phyloP scores from a whole-genome alignment of 495 filamentous ascomycete species.

The Mytilinidion resinicola region DNA sequence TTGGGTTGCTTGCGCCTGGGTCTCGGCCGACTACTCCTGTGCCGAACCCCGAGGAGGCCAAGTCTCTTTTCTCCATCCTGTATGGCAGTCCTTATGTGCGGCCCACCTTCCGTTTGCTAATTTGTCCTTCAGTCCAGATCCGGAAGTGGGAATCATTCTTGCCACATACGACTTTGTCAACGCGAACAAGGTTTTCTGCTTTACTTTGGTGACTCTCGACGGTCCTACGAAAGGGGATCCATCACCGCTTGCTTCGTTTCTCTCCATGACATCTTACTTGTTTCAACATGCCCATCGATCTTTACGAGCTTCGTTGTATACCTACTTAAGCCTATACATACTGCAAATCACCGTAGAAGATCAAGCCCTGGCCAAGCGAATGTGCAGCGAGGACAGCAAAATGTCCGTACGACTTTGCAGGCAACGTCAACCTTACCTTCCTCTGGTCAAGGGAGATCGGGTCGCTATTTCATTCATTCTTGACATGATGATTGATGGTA shows the following conservation, averaged over 20 bases:
- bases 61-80: slow-evolving; percentile 66
- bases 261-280: slow-evolving; percentile 88
- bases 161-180: slow-evolving; percentile 89
- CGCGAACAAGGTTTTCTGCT: slow-evolving; percentile 92
- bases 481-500: slow-evolving; percentile 79
- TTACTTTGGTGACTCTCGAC: slow-evolving; percentile 62
- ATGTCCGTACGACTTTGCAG: slow-evolving; percentile 76
- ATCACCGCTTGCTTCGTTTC: slow-evolving; percentile 70
- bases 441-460: slow-evolving; percentile 62
- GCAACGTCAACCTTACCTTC: slow-evolving; percentile 84
- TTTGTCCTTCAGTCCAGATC: slow-evolving; percentile 55
- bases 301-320: slow-evolving; percentile 66
- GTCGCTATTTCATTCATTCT: slow-evolving; percentile 67
- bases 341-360: slow-evolving; percentile 88
- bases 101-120: neutral
- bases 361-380: slow-evolving; percentile 69
- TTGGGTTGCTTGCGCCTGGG: slow-evolving; percentile 67
- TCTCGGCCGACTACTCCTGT: slow-evolving; percentile 53
- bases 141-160: slow-evolving; percentile 70
- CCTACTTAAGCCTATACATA: slow-evolving; percentile 72
- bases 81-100: slow-evolving; percentile 36
- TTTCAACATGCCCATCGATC: slow-evolving; percentile 90
- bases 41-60: slow-evolving; percentile 63
- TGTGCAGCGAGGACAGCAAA: slow-evolving; percentile 76
- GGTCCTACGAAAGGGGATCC: slow-evolving; percentile 60